These are phyloP conservation scores for Pogostemon cablin DNA, from an alignment of 257 asterid species.

Conservation along the genomic window DNA sequence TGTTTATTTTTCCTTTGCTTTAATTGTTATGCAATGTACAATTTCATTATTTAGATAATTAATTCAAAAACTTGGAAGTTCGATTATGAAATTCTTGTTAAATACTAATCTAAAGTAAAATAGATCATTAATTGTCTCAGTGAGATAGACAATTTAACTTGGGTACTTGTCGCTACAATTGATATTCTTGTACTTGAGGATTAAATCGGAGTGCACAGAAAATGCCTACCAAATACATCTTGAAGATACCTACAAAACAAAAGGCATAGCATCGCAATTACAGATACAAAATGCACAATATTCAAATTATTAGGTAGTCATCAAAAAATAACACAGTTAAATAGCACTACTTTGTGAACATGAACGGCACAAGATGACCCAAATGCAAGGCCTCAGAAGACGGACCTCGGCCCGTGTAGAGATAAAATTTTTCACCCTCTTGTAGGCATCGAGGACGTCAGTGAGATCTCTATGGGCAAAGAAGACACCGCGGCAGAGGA, in stretches of 20 bases:
- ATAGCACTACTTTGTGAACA: slow-evolving; percentile 80
- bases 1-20: too few relatives aligned
- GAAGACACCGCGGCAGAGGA: slow-evolving; percentile 97
- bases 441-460: slow-evolving; percentile 74
- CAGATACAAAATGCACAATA: neutral
- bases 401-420: slow-evolving; percentile 96
- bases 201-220: too few relatives aligned
- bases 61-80: too few relatives aligned
- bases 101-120: too few relatives aligned
- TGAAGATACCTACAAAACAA: slow-evolving; percentile 69
- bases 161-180: too few relatives aligned
- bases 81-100: too few relatives aligned
- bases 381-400: slow-evolving; percentile 96
- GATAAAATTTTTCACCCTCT: slow-evolving; percentile 78
- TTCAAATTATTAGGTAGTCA: neutral
- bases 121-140: too few relatives aligned
- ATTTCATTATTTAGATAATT: too few relatives aligned
- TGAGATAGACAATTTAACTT: too few relatives aligned
- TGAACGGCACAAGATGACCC: slow-evolving; percentile 93
- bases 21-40: too few relatives aligned
- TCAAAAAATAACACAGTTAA: neutral
- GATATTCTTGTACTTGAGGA: too few relatives aligned
- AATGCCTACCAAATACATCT: slow-evolving; percentile 55
- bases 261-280: neutral
- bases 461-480: slow-evolving; percentile 88